Base-by-base conservation (phyloP, 306 rosid species). In the Senna siamea region DNA sequence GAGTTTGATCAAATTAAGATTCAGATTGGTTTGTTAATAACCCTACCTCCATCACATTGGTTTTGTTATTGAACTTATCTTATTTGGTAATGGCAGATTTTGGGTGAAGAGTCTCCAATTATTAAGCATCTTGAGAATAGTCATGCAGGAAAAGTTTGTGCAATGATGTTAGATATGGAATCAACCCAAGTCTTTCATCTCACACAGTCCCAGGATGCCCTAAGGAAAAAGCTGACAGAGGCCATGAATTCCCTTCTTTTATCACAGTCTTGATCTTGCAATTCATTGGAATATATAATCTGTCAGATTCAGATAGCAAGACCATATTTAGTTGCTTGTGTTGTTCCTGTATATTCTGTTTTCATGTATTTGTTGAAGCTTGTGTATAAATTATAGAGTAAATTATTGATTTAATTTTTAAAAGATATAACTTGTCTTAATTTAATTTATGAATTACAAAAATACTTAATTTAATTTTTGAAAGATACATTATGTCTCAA, bases 131-230 rank as follows among this genome's bases (percentile, higher is more conserved):
- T 79, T 18, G 80, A 83, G 77, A 14, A 4, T 13, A 61, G 73
- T 73, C 82, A 85, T 69, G 84, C 73, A 1, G 89, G 86, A 69
- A 66, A 76, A 56, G 20, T 85, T 50, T 76, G 84, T 50, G 80
- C 86, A 3, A 43, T 85, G 76, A 72, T 80, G 38, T 23, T 85
- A 59, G 89, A 85, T 74, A 55, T 85, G 82, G 89, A 81, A 15
- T 63, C 23, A 35, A 37, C 73, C 1, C 84, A 81, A 73, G 80
- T 79, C 48, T 76, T 72, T 76, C 73, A 79, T 57, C 76, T 81
- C 53, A 76, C 70, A 2, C 73, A 72, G 55, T 85, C 89, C 40
- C 41, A 76, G 40, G 76, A 76, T 35, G 76, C 70, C 63, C 79
- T 81, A 40, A 79, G 46, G 82, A 46, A 57, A 77, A 79, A 81